These are phyloP conservation scores for Arthrobotrys sinensis DNA, from an alignment of 2,329 filamentous ascomycete genomes.

Conservation along the genomic window DNA sequence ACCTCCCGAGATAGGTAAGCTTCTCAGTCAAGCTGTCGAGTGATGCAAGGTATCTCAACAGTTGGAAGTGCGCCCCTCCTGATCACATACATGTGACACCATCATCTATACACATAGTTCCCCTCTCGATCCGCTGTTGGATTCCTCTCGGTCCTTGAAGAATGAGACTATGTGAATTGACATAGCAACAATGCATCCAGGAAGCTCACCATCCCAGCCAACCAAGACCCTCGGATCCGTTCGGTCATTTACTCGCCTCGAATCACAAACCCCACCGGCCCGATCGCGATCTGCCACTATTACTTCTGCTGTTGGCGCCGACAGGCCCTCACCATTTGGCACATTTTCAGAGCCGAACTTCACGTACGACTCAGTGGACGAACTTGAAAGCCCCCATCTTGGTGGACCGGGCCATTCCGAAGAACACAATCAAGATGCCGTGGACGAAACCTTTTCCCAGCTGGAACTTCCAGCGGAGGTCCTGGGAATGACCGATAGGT, in stretches of 20 bases:
- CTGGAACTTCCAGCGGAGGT: conserved; percentile 96
- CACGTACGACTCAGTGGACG: conserved; percentile 52
- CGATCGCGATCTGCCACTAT: conserved; percentile 57
- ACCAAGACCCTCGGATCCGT: conserved; percentile 68
- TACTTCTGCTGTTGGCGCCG: conserved; percentile 61
- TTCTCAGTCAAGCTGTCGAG: neutral
- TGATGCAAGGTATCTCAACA: conserved; percentile 1
- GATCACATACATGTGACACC: conserved; percentile 70
- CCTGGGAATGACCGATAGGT: conserved; percentile 90
- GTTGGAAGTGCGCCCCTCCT: conserved; percentile 8
- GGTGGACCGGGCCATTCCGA: conserved; percentile 7
- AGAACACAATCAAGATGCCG: conserved; percentile 35
- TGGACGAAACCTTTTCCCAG: conserved; percentile 70
- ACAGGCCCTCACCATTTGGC: conserved; percentile 50
- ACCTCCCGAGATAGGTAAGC: conserved; percentile 40
- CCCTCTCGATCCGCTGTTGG: neutral
- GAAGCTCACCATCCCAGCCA: conserved; percentile 60
- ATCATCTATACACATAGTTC: conserved; percentile 68
- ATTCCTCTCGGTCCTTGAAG: neutral
- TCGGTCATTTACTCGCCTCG: conserved; percentile 71
- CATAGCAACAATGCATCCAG: conserved; percentile 20
- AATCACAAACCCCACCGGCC: conserved; percentile 63
- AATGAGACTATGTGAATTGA: conserved; percentile 2
- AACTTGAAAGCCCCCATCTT: conserved; percentile 21
- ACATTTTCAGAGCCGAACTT: conserved; percentile 35